Evolutionary conservation across 169 alveolate species (phyloP).

Genomic region (Nephromyces sp.): DNA sequence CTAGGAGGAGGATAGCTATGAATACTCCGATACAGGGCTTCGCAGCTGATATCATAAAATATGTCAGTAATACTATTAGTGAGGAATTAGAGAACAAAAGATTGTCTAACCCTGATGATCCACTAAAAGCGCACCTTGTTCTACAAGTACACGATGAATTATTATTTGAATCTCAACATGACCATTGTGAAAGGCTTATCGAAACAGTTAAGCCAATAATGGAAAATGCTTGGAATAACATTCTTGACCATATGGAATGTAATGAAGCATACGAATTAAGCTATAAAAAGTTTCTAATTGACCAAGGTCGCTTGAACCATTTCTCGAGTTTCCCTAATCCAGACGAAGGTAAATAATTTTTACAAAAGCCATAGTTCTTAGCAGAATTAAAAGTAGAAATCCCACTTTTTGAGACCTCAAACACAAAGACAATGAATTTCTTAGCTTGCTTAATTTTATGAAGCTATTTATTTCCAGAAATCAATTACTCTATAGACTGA

Average conservation of each 20-base stretch:
- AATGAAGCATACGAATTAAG: neutral
- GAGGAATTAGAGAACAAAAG: neutral
- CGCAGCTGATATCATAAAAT: conserved; percentile 55
- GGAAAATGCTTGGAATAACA: neutral
- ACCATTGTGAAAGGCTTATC: neutral
- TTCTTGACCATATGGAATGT: neutral
- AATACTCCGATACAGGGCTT: conserved; percentile 55
- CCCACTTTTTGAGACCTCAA: too few relatives aligned
- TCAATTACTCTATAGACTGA: too few relatives aligned
- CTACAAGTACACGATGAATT: conserved; percentile 56
- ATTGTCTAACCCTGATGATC: neutral
- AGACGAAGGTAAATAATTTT: too few relatives aligned
- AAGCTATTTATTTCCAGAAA: too few relatives aligned
- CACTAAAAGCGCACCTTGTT: conserved; percentile 25
- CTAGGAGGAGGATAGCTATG: conserved; percentile 45
- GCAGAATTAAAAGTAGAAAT: too few relatives aligned
- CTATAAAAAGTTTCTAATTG: neutral
- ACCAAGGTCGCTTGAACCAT: too few relatives aligned
- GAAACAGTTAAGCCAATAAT: neutral
- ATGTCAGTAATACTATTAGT: conserved; percentile 21
- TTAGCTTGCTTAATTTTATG: too few relatives aligned
- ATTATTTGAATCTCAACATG: conserved; percentile 27
- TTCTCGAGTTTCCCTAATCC: too few relatives aligned
- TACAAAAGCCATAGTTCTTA: too few relatives aligned
- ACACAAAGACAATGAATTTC: too few relatives aligned